phyloP scores from a whole-genome alignment of 805 yeast genomes.

The Candida hungchunana region DNA sequence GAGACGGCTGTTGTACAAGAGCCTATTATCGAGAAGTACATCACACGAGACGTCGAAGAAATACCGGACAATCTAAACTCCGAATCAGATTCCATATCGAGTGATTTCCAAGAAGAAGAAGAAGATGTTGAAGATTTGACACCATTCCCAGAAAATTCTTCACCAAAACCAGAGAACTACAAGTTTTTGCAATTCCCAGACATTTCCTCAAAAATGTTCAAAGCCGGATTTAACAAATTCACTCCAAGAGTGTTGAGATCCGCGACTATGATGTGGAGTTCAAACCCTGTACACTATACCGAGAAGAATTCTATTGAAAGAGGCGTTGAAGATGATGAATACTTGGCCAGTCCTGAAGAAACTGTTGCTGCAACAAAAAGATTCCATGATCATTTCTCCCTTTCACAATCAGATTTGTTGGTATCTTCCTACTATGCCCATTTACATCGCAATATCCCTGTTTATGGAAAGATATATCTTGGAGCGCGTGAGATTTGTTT shows the following conservation, averaged over 20 bases:
- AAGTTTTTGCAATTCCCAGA: constrained; percentile 5
- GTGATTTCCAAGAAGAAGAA: constrained; percentile 6
- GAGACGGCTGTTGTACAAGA: no score
- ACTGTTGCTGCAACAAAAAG: constrained; percentile 47
- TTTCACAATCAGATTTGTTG: constrained; percentile 47
- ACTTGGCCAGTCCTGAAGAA: constrained; percentile 40
- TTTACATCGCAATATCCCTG: constrained; percentile 65
- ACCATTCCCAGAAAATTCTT: background rate
- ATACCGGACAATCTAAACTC: no score
- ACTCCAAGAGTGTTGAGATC: constrained; percentile 23
- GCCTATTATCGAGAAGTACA: constrained; percentile 19
- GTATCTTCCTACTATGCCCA: constrained; percentile 69
- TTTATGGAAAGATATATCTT: constrained; percentile 78
- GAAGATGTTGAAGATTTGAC: constrained; percentile 1
- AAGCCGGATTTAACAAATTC: constrained; percentile 13
- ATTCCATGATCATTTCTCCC: constrained; percentile 62
- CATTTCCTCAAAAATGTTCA: constrained; percentile 6
- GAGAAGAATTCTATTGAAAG: constrained; percentile 35
- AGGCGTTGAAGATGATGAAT: constrained; percentile 43
- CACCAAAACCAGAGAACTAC: constrained; percentile 4
- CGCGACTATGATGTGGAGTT: constrained; percentile 47
- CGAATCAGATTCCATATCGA: no score
- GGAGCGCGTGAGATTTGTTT: constrained; percentile 72
- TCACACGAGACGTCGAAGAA: constrained; percentile 15
- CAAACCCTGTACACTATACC: constrained; percentile 57